Evolutionary conservation across 169 alveolate genomes (phyloP).

Genomic region (Plasmodium gonderi): DNA sequence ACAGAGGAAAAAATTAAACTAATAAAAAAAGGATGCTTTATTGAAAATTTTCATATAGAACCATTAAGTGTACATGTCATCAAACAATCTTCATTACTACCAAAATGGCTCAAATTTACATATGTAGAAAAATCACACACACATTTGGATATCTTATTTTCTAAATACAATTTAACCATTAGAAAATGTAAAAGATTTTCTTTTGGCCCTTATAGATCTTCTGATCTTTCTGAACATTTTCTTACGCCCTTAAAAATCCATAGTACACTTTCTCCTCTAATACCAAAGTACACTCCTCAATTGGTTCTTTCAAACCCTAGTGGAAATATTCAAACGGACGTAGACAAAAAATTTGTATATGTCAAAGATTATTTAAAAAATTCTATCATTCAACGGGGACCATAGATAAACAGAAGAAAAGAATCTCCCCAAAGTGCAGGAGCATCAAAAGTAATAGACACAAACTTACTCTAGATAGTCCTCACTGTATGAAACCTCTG

Average conservation of each 20-base stretch:
- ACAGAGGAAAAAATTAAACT: conserved; percentile 12
- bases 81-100: neutral
- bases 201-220: conserved; percentile 65
- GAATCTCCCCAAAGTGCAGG: no score
- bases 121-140: conserved; percentile 67
- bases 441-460: no score
- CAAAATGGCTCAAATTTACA: conserved; percentile 63
- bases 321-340: conserved; percentile 21
- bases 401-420: neutral
- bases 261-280: conserved; percentile 3
- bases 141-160: conserved; percentile 15
- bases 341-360: neutral
- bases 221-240: conserved; percentile 23
- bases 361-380: conserved; percentile 20
- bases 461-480: no score
- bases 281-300: conserved; percentile 14
- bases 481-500: no score
- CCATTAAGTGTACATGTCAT: conserved; percentile 28
- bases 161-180: conserved; percentile 34
- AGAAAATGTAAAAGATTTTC: conserved; percentile 70
- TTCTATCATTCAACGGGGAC: neutral
- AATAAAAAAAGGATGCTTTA: conserved; percentile 31
- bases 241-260: conserved; percentile 55
- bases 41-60: conserved; percentile 5
- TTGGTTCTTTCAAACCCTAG: conserved; percentile 10